Evolutionary conservation across 805 yeast genomes (phyloP).

Genomic region (Lachancea cidri): DNA sequence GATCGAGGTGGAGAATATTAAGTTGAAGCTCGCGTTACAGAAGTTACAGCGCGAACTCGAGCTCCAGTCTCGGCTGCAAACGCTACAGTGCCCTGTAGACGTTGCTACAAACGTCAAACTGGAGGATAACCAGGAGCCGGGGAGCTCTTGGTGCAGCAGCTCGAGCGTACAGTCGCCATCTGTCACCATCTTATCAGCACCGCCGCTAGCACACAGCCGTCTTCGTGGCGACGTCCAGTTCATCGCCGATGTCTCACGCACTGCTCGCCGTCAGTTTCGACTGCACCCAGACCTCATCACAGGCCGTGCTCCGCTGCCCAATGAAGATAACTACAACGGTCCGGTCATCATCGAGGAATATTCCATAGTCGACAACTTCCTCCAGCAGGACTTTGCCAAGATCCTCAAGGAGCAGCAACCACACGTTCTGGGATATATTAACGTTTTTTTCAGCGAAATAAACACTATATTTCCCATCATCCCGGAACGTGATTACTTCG

Average conservation of each 20-base stretch:
- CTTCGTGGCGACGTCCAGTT: not conserved
- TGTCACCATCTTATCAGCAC: not conserved
- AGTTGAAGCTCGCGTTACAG: slow-evolving; percentile 5
- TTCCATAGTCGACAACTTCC: slow-evolving; percentile 7
- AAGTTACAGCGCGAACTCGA: slow-evolving; percentile 3
- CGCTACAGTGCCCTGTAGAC: not conserved
- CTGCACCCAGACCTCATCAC: not conserved
- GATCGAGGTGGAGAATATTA: slow-evolving; percentile 9
- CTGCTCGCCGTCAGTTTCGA: not conserved
- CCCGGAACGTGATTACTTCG: slow-evolving; percentile 6
- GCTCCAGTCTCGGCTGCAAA: not conserved
- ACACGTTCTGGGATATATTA: slow-evolving; percentile 2
- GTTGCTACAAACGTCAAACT: not conserved
- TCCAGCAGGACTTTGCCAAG: slow-evolving; percentile 7
- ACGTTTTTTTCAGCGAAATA: slow-evolving; percentile 6
- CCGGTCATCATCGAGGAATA: slow-evolving; percentile 8
- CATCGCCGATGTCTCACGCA: not conserved
- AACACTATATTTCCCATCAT: slow-evolving; percentile 6
- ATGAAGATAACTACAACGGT: slow-evolving; percentile 7
- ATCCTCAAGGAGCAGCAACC: slow-evolving; percentile 5
- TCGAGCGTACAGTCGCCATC: not conserved
- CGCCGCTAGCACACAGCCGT: not conserved
- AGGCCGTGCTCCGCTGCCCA: slow-evolving; percentile 2
- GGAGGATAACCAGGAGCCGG: not conserved
- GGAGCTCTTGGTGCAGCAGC: not conserved